Percentiles rank a stretch among this genome's conserved stretches.
These are phyloP conservation scores for Somion occarium DNA, from an alignment of 1,284 basidiomycete species.

Conservation along the genomic window DNA sequence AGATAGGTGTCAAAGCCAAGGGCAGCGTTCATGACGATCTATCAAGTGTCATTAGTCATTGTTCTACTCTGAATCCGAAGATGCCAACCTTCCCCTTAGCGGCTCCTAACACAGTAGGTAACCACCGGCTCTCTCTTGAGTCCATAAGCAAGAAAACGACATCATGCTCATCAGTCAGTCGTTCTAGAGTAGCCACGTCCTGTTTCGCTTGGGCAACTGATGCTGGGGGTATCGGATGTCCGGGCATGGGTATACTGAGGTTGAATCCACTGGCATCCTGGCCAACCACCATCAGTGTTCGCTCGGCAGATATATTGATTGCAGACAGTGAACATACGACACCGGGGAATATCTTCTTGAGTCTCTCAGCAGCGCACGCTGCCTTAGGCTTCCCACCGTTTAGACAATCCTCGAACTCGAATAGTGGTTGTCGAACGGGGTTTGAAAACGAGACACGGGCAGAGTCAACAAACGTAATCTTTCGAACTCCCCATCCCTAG, in stretches of 20 bases:
- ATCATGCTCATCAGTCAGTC: slow-evolving; percentile 81
- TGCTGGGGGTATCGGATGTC: slow-evolving; percentile 77
- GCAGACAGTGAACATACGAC: no score
- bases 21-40: slow-evolving; percentile 94
- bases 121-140: slow-evolving; percentile 92
- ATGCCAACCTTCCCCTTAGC: slow-evolving; percentile 72
- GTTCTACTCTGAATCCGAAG: no score
- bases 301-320: not conserved
- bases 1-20: slow-evolving; percentile 96
- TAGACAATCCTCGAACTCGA: slow-evolving; percentile 93
- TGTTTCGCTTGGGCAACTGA: slow-evolving; percentile 54
- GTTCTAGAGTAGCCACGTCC: slow-evolving; percentile 71
- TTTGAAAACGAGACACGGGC: slow-evolving; percentile 93
- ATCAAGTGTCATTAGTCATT: slow-evolving; percentile 1
- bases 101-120: slow-evolving; percentile 86
- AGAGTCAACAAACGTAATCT: slow-evolving; percentile 91
- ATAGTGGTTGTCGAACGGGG: slow-evolving; percentile 94
- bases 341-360: slow-evolving; percentile 90
- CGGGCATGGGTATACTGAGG: slow-evolving; percentile 94
- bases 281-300: not conserved
- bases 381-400: slow-evolving; percentile 93
- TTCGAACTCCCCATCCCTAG: slow-evolving; percentile 95
- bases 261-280: slow-evolving; percentile 77
- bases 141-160: slow-evolving; percentile 97
- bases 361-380: slow-evolving; percentile 80